phyloP scores from a whole-genome alignment of 2,329 filamentous ascomycete species.

The Ophiostoma angusticollis region DNA sequence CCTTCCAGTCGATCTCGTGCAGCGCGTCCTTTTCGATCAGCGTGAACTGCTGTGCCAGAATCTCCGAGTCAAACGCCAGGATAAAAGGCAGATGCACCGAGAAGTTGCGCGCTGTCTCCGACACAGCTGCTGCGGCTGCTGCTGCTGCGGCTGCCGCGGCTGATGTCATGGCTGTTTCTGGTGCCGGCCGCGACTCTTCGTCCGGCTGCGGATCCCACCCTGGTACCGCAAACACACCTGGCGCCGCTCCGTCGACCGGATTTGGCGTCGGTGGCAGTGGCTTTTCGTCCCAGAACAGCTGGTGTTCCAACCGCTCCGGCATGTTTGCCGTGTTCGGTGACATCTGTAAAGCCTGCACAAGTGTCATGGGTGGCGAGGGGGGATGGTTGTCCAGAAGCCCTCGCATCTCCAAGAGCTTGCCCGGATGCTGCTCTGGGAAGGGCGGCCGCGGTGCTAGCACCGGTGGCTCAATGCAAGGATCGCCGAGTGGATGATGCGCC shows the following conservation, averaged over 20 bases:
- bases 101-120: slow-evolving; percentile 21
- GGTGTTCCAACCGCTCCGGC: slow-evolving; percentile 28
- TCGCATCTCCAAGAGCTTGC: slow-evolving; percentile 7
- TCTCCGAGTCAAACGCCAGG: slow-evolving; percentile 65
- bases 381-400: slow-evolving; percentile 16
- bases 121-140: slow-evolving; percentile 20
- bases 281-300: slow-evolving; percentile 31
- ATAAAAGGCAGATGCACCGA: slow-evolving; percentile 64
- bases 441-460: slow-evolving; percentile 13
- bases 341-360: slow-evolving; percentile 33
- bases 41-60: slow-evolving; percentile 71
- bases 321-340: slow-evolving; percentile 26
- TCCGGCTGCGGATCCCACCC: no score
- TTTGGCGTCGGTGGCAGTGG: slow-evolving; percentile 34
- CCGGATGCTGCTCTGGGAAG: slow-evolving; percentile 8
- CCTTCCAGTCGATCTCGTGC: slow-evolving; percentile 80
- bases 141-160: slow-evolving; percentile 19
- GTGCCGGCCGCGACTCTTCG: slow-evolving; percentile 11
- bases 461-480: slow-evolving; percentile 13
- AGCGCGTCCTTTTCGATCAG: slow-evolving; percentile 77
- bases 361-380: slow-evolving; percentile 34
- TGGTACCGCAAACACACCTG: no score
- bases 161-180: not conserved
- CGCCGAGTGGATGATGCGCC: slow-evolving; percentile 23
- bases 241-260: not conserved